Evolutionary conservation across 2,329 filamentous ascomycete genomes (phyloP).

Genomic region (Monosporascus cannonballus): DNA sequence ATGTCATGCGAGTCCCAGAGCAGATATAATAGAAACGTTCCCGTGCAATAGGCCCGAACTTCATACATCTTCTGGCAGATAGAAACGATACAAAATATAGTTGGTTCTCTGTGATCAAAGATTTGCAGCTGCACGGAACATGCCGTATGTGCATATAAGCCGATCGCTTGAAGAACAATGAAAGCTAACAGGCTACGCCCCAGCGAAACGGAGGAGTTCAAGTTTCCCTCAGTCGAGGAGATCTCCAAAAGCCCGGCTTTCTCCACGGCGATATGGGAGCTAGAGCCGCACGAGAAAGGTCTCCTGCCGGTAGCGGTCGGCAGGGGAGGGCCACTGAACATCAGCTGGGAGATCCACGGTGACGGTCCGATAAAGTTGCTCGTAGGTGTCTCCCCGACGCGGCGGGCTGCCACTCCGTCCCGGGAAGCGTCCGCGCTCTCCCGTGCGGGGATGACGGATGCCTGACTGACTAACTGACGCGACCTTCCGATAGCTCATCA

Average conservation of each 20-base stretch:
- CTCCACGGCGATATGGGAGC: conserved; percentile 59
- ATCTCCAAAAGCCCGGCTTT: conserved; percentile 55
- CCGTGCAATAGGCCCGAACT: no score
- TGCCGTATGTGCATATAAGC: no score
- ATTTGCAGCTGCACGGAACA: no score
- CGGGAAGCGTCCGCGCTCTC: no score
- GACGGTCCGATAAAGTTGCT: conserved; percentile 64
- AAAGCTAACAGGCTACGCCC: conserved; percentile 1
- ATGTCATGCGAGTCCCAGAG: no score
- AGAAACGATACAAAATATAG: no score
- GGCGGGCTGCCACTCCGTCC: no score
- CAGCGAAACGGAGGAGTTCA: neutral
- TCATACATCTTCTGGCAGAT: no score
- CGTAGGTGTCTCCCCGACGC: conserved; percentile 43
- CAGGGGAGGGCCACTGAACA: conserved; percentile 68
- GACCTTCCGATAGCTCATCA: conserved; percentile 55
- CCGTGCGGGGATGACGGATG: no score
- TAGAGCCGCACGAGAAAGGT: conserved; percentile 60
- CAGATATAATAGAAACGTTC: no score
- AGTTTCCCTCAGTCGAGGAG: conserved; percentile 21
- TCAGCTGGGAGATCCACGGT: conserved; percentile 78
- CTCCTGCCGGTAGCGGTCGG: conserved; percentile 58
- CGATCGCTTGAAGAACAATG: neutral
- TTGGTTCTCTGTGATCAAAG: no score
- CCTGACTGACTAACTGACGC: no score